Evolutionary conservation across 1,139 yeast species (phyloP), one percentile per base, ranked within the genome.

Genomic region (Kodamaea ohmeri): DNA sequence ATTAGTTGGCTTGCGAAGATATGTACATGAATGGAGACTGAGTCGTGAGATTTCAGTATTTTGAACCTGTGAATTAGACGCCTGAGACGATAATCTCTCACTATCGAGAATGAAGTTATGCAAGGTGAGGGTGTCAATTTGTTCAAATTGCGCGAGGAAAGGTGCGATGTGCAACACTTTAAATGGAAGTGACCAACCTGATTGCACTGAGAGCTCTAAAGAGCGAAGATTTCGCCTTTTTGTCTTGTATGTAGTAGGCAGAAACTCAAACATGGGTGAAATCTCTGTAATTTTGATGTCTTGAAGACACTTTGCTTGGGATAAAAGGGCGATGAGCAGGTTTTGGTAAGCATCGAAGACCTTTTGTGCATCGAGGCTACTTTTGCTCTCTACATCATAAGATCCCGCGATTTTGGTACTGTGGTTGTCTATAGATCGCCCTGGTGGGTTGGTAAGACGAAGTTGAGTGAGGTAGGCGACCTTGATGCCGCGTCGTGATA

Each of bases 171-270:
- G 56, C 20, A 41, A 34, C 27, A 44, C 58, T 42, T 73, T 65
- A 44, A 79, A 59, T 1, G 74, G 70, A 21, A 71, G 61, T 13
- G 68, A 64, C 79, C 79, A 73, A 1, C 78, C 78, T 0, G 65
- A 46, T 42, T 74, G 75, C 0, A 76, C 65, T 13, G 65, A 60
- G 2, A 74, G 49, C 2, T 54, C 51, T 29, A 70, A 43, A 66
- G 48, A 13, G 12, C 21, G 31, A 4, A 36, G 27, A 3, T 6
- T 13, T n/a, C 35, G 32, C 22, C 46, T 42, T 8, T 47, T 49
- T 4, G 55, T 55, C 26, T 47, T 44, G 4, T 13, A 11, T 17
- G 20, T 20, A 13, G 17, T 25, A 4, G 19, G 6, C 8, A 18
- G 12, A 38, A 78, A 74, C 30, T 60, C 65, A 50, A 78, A 78